Conservation (phyloP, 192 early-diverging fungal species). For the Thoreauomyces humboldtii region DNA sequence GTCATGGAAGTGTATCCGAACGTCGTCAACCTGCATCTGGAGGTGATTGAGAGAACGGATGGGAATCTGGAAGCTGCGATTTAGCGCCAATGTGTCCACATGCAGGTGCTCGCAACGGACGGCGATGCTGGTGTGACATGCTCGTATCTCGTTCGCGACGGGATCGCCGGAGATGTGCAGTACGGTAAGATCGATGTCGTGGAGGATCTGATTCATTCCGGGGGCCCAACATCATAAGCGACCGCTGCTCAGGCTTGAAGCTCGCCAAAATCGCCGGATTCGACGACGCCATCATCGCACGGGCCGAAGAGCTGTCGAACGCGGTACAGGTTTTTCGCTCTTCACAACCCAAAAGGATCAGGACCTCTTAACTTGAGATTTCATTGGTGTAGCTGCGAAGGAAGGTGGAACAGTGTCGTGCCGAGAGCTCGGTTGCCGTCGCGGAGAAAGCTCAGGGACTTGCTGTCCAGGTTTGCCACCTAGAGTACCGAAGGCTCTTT, state of each 20-base stretch:
- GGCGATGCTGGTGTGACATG: constrained; percentile 34
- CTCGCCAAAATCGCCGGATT: constrained; percentile 42
- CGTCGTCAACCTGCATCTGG: constrained; percentile 59
- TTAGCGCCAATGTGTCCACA: neutral
- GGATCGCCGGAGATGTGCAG: constrained; percentile 41
- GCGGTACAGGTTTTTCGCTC: neutral
- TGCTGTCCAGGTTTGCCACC: neutral
- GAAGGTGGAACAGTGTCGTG: neutral
- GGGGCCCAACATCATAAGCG: too few relatives aligned
- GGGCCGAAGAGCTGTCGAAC: constrained; percentile 36
- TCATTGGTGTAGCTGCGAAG: neutral
- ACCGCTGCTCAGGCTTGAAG: constrained; percentile 36
- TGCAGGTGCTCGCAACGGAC: constrained; percentile 3
- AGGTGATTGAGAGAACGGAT: constrained; percentile 35
- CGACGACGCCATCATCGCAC: constrained; percentile 22
- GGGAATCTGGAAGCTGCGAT: neutral
- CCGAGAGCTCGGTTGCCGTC: neutral
- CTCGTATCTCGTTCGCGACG: constrained; percentile 47
- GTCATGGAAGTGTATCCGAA: constrained; percentile 54
- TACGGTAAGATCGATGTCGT: constrained; percentile 38
- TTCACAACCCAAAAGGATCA: neutral
- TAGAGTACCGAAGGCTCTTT: neutral
- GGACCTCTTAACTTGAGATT: neutral
- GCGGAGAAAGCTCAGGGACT: neutral
- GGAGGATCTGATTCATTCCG: neutral